A percentile compares a stretch with the other conserved stretches of the same genome.
Evolutionary conservation across 1,284 basidiomycete species (phyloP).

Genomic region (Baeospora myosura): DNA sequence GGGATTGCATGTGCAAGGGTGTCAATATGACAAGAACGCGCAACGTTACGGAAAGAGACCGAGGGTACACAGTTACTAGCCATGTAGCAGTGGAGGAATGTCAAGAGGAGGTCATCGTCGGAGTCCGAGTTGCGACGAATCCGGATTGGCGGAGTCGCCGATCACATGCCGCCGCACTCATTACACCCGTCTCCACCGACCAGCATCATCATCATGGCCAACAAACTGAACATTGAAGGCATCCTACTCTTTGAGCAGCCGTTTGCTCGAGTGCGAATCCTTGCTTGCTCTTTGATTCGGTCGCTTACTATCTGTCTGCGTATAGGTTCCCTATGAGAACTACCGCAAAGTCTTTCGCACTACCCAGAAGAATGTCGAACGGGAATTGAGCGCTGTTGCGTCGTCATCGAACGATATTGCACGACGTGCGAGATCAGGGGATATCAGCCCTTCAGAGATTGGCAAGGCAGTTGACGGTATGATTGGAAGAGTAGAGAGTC

Average conservation of each 20-base stretch:
- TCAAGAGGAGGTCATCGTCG: too few relatives aligned
- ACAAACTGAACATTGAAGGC: conserved; percentile 64
- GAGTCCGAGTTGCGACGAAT: too few relatives aligned
- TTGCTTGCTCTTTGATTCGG: conserved; percentile 5
- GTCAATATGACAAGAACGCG: too few relatives aligned
- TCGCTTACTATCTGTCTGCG: conserved; percentile 3
- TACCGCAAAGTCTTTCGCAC: conserved; percentile 79
- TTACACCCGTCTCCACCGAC: too few relatives aligned
- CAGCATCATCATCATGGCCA: background rate
- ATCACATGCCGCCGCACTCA: too few relatives aligned
- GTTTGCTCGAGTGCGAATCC: conserved; percentile 57
- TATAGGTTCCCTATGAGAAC: conserved; percentile 79
- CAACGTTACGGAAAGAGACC: too few relatives aligned
- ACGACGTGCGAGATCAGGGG: conserved; percentile 32
- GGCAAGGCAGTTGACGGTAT: conserved; percentile 63
- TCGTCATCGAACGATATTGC: conserved; percentile 47
- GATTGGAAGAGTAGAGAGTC: conserved; percentile 64
- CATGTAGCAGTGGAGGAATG: too few relatives aligned
- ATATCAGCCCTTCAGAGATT: conserved; percentile 42
- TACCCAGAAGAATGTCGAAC: conserved; percentile 73
- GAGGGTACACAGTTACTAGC: too few relatives aligned
- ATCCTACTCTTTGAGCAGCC: conserved; percentile 85
- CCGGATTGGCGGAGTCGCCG: too few relatives aligned
- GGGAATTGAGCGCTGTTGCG: conserved; percentile 62
- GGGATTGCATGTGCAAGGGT: too few relatives aligned